These are phyloP conservation scores for Moesziomyces parantarcticus DNA, from an alignment of 1,284 basidiomycete species.

Conservation along the genomic window DNA sequence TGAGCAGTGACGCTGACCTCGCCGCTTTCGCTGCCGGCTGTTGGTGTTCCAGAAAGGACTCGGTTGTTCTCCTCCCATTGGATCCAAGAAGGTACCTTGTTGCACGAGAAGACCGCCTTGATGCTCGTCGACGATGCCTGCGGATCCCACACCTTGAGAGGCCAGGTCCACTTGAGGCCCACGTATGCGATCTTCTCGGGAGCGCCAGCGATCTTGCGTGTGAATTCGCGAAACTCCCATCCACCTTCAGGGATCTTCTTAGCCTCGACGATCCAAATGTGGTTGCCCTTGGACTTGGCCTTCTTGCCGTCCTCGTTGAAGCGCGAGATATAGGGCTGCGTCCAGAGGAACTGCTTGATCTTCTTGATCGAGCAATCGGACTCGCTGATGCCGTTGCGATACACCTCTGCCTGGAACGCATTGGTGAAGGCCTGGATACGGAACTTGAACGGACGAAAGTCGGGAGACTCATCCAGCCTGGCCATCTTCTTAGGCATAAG, in stretches of 20 bases:
- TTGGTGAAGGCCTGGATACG: constrained; percentile 98
- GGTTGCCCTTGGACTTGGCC: constrained; percentile 98
- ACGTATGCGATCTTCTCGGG: constrained; percentile 74
- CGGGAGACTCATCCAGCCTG: constrained; percentile 78
- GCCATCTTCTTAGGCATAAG: constrained; percentile 80
- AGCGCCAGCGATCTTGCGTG: constrained; percentile 69
- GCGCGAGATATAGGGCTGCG: constrained; percentile 88
- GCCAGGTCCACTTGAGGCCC: constrained; percentile 87
- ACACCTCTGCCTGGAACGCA: constrained; percentile 90
- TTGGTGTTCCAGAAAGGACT: constrained; percentile 57
- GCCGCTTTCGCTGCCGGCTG: constrained; percentile 47
- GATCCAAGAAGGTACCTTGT: constrained; percentile 84
- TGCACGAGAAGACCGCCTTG: constrained; percentile 82
- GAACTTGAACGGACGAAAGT: constrained; percentile 99
- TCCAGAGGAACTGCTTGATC: constrained; percentile 96
- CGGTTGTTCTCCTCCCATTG: constrained; percentile 78
- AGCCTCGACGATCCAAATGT: constrained; percentile 98
- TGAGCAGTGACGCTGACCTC: constrained; percentile 59
- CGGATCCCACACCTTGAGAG: constrained; percentile 95
- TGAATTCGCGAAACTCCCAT: constrained; percentile 93
- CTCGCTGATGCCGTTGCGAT: constrained; percentile 71
- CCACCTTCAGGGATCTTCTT: constrained; percentile 79
- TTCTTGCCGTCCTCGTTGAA: constrained; percentile 99
- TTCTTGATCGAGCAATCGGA: constrained; percentile 71
- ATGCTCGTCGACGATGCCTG: constrained; percentile 73